Evolutionary conservation across 257 asterid species (phyloP).

Genomic region (Asclepias syriaca): DNA sequence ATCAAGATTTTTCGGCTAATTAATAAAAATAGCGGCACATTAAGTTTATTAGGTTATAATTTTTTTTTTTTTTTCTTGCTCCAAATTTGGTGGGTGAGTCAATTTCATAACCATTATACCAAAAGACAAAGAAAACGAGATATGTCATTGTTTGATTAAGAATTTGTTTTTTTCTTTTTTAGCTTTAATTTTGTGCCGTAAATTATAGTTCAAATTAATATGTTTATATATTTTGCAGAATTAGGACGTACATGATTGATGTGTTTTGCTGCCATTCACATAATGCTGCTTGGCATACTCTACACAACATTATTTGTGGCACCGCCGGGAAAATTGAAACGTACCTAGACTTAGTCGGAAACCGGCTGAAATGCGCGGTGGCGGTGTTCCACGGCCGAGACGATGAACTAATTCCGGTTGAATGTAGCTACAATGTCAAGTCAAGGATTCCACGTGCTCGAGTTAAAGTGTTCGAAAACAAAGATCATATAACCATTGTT

Average conservation of each 20-base stretch:
- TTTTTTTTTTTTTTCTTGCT: too few relatives aligned
- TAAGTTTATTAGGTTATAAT: not conserved
- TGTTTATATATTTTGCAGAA: constrained; percentile 31
- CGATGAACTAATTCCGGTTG: constrained; percentile 79
- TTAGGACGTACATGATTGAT: constrained; percentile 78
- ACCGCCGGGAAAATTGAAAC: constrained; percentile 75
- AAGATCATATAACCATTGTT: constrained; percentile 88
- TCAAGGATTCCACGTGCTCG: constrained; percentile 60
- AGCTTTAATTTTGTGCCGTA: too few relatives aligned
- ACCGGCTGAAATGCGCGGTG: constrained; percentile 46
- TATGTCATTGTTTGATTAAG: not conserved
- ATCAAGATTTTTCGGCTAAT: not conserved
- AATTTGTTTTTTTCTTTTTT: not conserved
- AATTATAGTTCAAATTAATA: not conserved
- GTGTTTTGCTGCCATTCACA: constrained; percentile 91
- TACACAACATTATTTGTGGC: constrained; percentile 88
- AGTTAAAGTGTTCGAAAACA: constrained; percentile 54
- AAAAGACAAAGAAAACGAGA: not conserved
- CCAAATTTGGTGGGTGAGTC: not conserved
- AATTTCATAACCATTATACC: not conserved
- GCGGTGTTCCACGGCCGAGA: constrained; percentile 66
- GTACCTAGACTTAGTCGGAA: constrained; percentile 56
- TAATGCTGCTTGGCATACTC: constrained; percentile 95
- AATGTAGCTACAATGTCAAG: constrained; percentile 72
- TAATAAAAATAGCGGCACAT: not conserved